phyloP scores from a whole-genome alignment of 306 rosid species.

The Acacia melanoxylon region DNA sequence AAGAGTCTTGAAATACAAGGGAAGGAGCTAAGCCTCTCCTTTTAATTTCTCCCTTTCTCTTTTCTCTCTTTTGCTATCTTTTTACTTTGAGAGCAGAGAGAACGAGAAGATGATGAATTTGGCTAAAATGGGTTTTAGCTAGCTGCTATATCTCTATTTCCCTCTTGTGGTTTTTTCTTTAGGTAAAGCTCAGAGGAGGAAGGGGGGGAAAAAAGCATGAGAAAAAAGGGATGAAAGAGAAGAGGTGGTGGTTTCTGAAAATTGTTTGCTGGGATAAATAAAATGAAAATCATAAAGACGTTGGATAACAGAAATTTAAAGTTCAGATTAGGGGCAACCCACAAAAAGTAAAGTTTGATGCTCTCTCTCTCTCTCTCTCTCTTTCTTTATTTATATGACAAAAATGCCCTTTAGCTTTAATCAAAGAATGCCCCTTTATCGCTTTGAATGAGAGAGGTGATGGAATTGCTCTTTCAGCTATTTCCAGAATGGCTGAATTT shows the following conservation, averaged over 20 bases:
- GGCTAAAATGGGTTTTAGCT: slow-evolving; percentile 36
- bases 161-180: slow-evolving; percentile 56
- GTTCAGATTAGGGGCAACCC: slow-evolving; percentile 49
- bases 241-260: slow-evolving; percentile 35
- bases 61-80: slow-evolving; percentile 45
- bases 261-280: slow-evolving; percentile 25
- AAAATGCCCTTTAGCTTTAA: slow-evolving; percentile 86
- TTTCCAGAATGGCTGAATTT: slow-evolving; percentile 53
- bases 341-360: slow-evolving; percentile 57
- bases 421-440: slow-evolving; percentile 66
- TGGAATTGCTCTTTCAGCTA: slow-evolving; percentile 64
- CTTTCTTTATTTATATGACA: slow-evolving; percentile 57
- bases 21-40: slow-evolving; percentile 56
- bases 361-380: slow-evolving; percentile 42
- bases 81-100: slow-evolving; percentile 41
- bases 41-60: slow-evolving; percentile 32
- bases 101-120: slow-evolving; percentile 52
- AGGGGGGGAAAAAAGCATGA: slow-evolving; percentile 33
- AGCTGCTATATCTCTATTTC: slow-evolving; percentile 40
- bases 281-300: slow-evolving; percentile 42
- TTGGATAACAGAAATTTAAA: slow-evolving; percentile 82
- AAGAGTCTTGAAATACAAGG: slow-evolving; percentile 81
- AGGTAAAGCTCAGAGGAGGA: slow-evolving; percentile 47
- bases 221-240: slow-evolving; percentile 29
- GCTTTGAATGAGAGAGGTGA: slow-evolving; percentile 56